phyloP scores from a whole-genome alignment of 768 basidiomycete genomes.

The Coprinopsis strossmayeri region DNA sequence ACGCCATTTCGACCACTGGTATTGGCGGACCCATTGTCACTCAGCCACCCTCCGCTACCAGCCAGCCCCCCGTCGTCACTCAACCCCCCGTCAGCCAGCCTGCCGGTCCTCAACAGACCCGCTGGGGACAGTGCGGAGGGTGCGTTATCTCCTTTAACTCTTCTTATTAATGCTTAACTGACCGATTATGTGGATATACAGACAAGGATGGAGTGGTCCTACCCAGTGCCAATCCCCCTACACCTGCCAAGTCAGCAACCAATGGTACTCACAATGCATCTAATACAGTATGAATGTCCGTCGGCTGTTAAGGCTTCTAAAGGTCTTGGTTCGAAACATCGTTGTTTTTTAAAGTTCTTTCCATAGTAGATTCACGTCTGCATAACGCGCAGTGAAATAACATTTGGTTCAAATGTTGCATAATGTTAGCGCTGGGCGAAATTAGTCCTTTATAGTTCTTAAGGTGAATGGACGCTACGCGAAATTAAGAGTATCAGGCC shows the following conservation, averaged over 20 bases:
- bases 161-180: neutral
- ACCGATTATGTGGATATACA: neutral
- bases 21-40: neutral
- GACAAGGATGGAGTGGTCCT: conserved; percentile 7
- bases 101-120: conserved; percentile 3
- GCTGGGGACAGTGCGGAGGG: conserved; percentile 9
- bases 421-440: too few species aligned
- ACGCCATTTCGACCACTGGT: conserved; percentile 6
- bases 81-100: conserved; percentile 5
- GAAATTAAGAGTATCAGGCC: too few species aligned
- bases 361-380: neutral
- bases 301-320: neutral
- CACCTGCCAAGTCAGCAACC: conserved; percentile 5
- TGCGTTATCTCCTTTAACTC: neutral
- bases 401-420: too few species aligned
- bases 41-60: neutral
- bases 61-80: neutral
- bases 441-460: too few species aligned
- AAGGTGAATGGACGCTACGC: too few species aligned
- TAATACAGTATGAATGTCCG: too few species aligned
- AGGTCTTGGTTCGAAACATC: neutral
- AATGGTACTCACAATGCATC: conserved; percentile 10
- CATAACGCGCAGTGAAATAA: too few species aligned
- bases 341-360: neutral
- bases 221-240: conserved; percentile 2